Conservation (phyloP, 2,329 filamentous ascomycete species). For the Cercospora sp. region DNA sequence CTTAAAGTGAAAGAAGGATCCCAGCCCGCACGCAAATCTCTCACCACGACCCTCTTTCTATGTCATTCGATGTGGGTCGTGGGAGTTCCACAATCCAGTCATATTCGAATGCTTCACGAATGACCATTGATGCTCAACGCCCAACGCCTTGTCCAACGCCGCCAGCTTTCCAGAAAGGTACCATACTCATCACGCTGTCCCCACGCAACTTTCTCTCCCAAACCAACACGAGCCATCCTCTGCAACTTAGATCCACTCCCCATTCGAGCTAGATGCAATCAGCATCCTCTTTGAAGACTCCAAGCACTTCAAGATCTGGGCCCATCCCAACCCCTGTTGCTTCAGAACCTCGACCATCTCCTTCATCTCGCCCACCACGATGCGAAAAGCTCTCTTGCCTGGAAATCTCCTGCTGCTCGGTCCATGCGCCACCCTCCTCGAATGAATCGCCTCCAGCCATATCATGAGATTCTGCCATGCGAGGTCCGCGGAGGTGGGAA, state of each 20-base stretch:
- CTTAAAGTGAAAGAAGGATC: not conserved
- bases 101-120: not conserved
- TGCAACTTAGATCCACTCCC: constrained; percentile 39
- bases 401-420: not conserved
- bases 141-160: not conserved
- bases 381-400: constrained; percentile 1
- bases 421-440: not conserved
- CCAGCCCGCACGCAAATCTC: not conserved
- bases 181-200: not conserved
- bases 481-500: not conserved
- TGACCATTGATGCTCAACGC: not conserved
- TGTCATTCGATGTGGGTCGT: constrained; percentile 38
- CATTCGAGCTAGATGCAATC: not conserved
- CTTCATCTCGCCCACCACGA: constrained; percentile 14
- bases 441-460: constrained; percentile 7
- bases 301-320: not conserved
- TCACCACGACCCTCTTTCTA: not conserved
- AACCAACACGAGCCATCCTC: not conserved
- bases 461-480: constrained; percentile 9
- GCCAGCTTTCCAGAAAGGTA: not conserved
- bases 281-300: constrained; percentile 7
- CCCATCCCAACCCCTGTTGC: constrained; percentile 3
- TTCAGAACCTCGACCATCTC: constrained; percentile 5
- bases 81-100: not conserved
- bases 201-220: not conserved